phyloP scores from a whole-genome alignment of 2,329 filamentous ascomycete genomes.

The Aspergillus piperis region DNA sequence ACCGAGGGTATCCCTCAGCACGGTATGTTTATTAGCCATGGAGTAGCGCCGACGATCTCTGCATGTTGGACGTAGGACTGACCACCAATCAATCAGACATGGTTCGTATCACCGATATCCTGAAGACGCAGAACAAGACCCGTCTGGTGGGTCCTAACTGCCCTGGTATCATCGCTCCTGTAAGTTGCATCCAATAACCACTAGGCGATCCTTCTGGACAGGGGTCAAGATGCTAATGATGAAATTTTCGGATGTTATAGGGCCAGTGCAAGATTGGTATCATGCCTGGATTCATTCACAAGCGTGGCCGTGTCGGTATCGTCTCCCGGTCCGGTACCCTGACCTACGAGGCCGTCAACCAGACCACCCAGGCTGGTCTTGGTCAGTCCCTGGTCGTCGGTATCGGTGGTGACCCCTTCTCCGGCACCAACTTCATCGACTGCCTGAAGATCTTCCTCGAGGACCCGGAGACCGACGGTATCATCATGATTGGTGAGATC shows the following conservation, averaged over 20 bases:
- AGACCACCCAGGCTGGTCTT: constrained; percentile 94
- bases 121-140: constrained; percentile 97
- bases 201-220: background rate
- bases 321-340: constrained; percentile 97
- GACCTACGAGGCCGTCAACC: constrained; percentile 99
- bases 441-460: constrained; percentile 95
- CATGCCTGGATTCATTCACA: constrained; percentile 99
- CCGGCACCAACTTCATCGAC: constrained; percentile 99
- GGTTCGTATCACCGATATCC: constrained; percentile 96
- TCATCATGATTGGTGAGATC: constrained; percentile 99
- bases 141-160: constrained; percentile 97
- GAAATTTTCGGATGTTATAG: constrained; percentile 40
- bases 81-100: constrained; percentile 65
- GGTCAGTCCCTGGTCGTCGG: constrained; percentile 98
- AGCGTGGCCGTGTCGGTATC: constrained; percentile 97
- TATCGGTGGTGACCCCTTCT: constrained; percentile 98
- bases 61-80: constrained; percentile 12
- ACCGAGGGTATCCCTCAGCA: constrained; percentile 98
- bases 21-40: constrained; percentile 57
- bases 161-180: constrained; percentile 88
- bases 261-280: constrained; percentile 99
- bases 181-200: constrained; percentile 38
- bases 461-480: constrained; percentile 95
- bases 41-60: background rate
- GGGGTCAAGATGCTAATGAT: constrained; percentile 14